Evolutionary conservation across 495 filamentous ascomycete species (phyloP), one percentile per base, ranked within the genome.

Genomic region (Chaetomium fimeti): DNA sequence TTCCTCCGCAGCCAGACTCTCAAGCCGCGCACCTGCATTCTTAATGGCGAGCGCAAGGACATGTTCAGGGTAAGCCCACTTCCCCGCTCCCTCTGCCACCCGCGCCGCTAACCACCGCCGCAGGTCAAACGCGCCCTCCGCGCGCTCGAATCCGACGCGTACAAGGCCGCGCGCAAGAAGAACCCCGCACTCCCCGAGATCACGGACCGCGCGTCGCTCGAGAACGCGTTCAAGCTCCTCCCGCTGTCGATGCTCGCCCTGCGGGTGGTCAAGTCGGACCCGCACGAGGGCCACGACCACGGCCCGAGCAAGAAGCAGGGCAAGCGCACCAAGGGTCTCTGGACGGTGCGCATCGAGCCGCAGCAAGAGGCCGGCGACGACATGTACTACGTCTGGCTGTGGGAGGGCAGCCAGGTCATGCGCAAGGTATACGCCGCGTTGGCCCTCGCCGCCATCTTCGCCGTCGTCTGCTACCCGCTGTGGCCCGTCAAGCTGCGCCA

Each of bases 51-150:
- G 80, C 84, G 95, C 63, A 98, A 97, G 79, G 93, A 99, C 66
- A 92, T 99, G 87, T 98, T 99, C 78, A 91, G 89, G 90, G 93
- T 96, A 77, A 57, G 72, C 61, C 58, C 16, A n/a, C 25, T 18
- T 20, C 45, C 47, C 16, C 43, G 25, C 16, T 38, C 36, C 20
- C 24, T 42, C 13, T 38, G 15, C 9, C 51, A 20, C 12, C 12
- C 29, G 3, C 1, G 25, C 36, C 47, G n/a, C n/a, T 15, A 32
- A 59, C 69, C 68, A 57, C 60, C 47, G 15, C 24, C 48, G 29
- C 60, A 66, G 97, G 95, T 99, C 75, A 99, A 99, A 82, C 91
- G 95, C 71, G 95, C 95, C 38, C 88, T 99, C 62, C 89, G 95
- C 67, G 93, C 93, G 56, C 87, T 99, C 64, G 83, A 94, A 76